Base-by-base conservation (phyloP, 2,329 filamentous ascomycete species). In the Epichloe coenophiala region DNA sequence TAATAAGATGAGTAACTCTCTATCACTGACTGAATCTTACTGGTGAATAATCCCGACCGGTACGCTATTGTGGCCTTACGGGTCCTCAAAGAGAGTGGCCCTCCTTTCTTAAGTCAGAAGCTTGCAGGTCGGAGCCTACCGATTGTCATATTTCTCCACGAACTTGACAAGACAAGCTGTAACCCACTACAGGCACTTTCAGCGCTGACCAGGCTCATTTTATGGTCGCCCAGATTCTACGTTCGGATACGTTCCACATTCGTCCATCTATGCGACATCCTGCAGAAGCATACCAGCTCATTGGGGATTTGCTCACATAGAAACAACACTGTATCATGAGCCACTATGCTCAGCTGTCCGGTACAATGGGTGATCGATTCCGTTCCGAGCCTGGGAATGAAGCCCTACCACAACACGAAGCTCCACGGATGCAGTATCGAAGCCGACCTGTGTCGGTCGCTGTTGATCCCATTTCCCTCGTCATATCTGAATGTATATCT, bases 401-500 rank as follows among this genome's bases (percentile, higher is more conserved):
- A 12, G 36, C n/a, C 4, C 2, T n/a, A 15, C 38, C 40, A 35
- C 23, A 23, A 31, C 9, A 49, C 47, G 65, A 68, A 35, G 57
- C 62, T 31, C 72, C 67, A 55, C 68, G 76, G 55, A 78, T 78
- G 70, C 74, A 78, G 58, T 81, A 80, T 60, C 71, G 77, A 60
- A 80, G 73, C 60, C 75, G 77, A 17, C 77, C 77, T 6, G 75
- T 90, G 35, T 80, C 86, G 36, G 88, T 95, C 55, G 88, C 90
- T 42, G 85, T 95, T 58, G 88, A 95, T 62, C 89, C 90, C 1
- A 84, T 95, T 51, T 90, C 89, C 46, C 74, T 98, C 60, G 89
- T 98, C 57, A 95, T 95, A 56, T 95, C 91, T 68, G 93, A 98
- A 82, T 98, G 93, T 68, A 97, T 97, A 64, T 91, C 90, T 44